Percentiles rank a stretch among this genome's conserved stretches.
Evolutionary conservation across 2,329 filamentous ascomycete species (phyloP).

Genomic region (Cladorrhinum sp.): DNA sequence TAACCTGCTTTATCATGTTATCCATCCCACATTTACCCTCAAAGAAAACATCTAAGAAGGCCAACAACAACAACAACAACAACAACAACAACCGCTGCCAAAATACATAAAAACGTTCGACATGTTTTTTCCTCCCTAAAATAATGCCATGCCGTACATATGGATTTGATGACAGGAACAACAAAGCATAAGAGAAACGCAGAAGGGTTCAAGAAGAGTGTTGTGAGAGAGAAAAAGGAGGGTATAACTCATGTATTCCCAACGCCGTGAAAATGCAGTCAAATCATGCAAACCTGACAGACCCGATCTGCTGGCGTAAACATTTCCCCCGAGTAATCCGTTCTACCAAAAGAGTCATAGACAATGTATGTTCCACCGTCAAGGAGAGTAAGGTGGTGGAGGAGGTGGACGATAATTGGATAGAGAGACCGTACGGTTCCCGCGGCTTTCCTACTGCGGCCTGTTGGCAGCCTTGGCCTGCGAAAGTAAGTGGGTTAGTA

Average conservation of each 20-base stretch:
- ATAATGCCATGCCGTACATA: too few species aligned
- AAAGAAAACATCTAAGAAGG: neutral
- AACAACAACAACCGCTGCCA: neutral
- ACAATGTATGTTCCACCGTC: too few species aligned
- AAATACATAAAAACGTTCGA: neutral
- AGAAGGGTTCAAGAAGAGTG: conserved; percentile 1
- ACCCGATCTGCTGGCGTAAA: neutral
- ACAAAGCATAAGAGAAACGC: neutral
- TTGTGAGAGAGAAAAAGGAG: conserved; percentile 7
- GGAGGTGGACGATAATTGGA: neutral
- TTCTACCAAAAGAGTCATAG: too few species aligned
- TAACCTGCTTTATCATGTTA: neutral
- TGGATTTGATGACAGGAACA: neutral
- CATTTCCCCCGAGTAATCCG: neutral
- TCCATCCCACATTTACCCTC: neutral
- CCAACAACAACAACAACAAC: neutral
- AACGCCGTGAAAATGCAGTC: conserved; percentile 22
- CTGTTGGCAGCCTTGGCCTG: conserved; percentile 53
- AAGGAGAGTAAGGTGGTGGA: neutral
- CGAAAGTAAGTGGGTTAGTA: conserved; percentile 12
- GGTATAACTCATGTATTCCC: conserved; percentile 19
- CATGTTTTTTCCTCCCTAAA: neutral
- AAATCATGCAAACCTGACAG: conserved; percentile 2
- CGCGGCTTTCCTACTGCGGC: conserved; percentile 37
- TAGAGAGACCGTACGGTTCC: neutral